Evolutionary conservation across 2,329 filamentous ascomycete species (phyloP), one percentile per base, ranked within the genome.

Genomic region (Cladosporium austrohemisphaericum): DNA sequence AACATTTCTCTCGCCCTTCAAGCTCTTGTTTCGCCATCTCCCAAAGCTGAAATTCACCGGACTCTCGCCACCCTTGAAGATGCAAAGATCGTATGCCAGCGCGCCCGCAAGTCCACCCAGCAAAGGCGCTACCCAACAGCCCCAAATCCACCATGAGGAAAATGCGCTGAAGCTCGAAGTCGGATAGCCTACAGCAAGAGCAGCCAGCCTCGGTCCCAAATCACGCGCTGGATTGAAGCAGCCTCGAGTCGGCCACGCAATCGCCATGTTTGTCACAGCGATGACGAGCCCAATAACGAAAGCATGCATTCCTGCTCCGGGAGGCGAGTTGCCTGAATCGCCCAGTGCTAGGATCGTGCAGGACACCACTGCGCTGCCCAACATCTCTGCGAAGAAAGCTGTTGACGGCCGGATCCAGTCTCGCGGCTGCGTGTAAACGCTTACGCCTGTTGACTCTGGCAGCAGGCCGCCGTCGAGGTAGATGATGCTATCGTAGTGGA

Each of bases 241-340:
- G 0, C 69, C 69, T 1, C 74, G 73, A 0, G 75, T 78, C 43
- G 74, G 73, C 51, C 68, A 72, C 3, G 68, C 66, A 32, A 77
- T 71, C 1, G 65, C 62, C 65, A 71, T 71, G 4, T 57, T 60
- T n/a, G 68, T 61, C 4, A 55, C 54, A 0, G 64, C 64, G 11
- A 67, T 64, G 3, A 76, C 60, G 1, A 77, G 63, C 0, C 74
- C 74, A 23, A 77, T 64, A 33, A 78, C 70, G 32, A 77, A 70
- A 1, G 75, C 71, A 55, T 72, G 73, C 73, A 77, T 76, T 37
- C 75, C 75, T 0, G 75, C 74, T 5, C 75, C 75, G 2, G 62
- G 61, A 3, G 62, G 59, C 20, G 51, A 52, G 41, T 64, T 63
- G 13, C 54, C 50, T 19, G 56, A 57, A 36, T 63, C 60, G 32